A percentile compares a stretch with the other conserved stretches of the same genome.
These are phyloP conservation scores for Lepiota venenata DNA, from an alignment of 768 basidiomycete species.

Conservation along the genomic window DNA sequence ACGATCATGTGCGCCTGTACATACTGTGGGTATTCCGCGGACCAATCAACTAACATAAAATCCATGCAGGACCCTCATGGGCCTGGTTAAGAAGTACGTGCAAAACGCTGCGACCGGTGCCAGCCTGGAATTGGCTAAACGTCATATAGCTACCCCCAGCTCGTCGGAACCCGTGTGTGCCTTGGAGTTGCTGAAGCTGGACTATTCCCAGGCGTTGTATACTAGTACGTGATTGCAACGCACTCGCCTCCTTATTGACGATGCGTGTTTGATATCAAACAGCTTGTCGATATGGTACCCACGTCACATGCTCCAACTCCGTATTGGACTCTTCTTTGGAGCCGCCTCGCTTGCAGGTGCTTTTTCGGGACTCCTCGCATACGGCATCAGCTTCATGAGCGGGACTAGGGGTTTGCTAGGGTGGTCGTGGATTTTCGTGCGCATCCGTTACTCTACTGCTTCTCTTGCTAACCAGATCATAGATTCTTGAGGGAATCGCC, in stretches of 20 bases:
- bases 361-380: constrained; percentile 59
- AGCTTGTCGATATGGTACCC: constrained; percentile 72
- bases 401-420: constrained; percentile 42
- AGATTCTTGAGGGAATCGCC: constrained; percentile 63
- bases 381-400: constrained; percentile 50
- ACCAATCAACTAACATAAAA: not conserved
- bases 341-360: constrained; percentile 63
- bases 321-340: constrained; percentile 62
- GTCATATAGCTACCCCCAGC: constrained; percentile 50
- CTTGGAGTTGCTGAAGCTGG: constrained; percentile 71
- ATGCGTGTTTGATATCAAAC: not conserved
- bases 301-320: constrained; percentile 53
- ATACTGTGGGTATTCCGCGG: not conserved
- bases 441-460: constrained; percentile 13
- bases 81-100: constrained; percentile 59
- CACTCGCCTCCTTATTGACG: not conserved
- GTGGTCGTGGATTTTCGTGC: constrained; percentile 70
- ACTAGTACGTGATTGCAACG: constrained; percentile 46
- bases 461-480: not conserved
- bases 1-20: constrained; percentile 45
- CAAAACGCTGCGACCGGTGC: not conserved
- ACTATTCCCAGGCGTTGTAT: constrained; percentile 69
- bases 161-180: constrained; percentile 53
- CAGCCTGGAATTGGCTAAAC: not conserved
- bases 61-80: constrained; percentile 53